These are phyloP conservation scores for Codiaeum variegatum DNA, from an alignment of 441 rosid species.

Conservation along the genomic window DNA sequence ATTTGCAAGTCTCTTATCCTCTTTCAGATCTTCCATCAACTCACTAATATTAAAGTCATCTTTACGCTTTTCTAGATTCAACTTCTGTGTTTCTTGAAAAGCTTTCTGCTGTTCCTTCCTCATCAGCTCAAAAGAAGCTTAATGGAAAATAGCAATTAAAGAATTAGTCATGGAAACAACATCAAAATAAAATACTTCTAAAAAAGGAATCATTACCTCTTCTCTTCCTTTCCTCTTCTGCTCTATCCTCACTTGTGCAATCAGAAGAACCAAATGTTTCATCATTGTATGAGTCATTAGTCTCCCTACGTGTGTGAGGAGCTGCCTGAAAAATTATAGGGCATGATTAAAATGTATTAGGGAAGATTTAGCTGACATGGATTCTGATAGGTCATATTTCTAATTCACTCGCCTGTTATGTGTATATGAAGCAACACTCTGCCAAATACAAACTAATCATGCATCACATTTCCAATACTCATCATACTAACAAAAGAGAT, in stretches of 20 bases:
- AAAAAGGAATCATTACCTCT: slow-evolving; percentile 54
- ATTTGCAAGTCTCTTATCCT: slow-evolving; percentile 42
- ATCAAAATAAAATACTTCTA: slow-evolving; percentile 13
- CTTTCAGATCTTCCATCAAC: slow-evolving; percentile 60
- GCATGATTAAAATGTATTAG: neutral
- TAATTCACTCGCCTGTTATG: slow-evolving; percentile 2
- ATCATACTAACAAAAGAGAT: slow-evolving; percentile 13
- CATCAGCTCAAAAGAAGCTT: slow-evolving; percentile 92
- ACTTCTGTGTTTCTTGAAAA: slow-evolving; percentile 78
- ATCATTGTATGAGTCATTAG: slow-evolving; percentile 70
- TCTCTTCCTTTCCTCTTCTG: slow-evolving; percentile 96
- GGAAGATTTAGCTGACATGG: neutral
- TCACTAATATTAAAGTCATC: slow-evolving; percentile 60
- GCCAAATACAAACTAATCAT: slow-evolving; percentile 7
- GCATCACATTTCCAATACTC: neutral
- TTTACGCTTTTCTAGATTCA: slow-evolving; percentile 53
- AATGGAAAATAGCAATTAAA: slow-evolving; percentile 21
- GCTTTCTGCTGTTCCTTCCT: slow-evolving; percentile 92
- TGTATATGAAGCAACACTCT: neutral
- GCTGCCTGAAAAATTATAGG: slow-evolving; percentile 54
- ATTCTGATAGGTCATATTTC: neutral
- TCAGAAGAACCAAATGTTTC: slow-evolving; percentile 98
- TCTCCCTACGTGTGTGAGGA: slow-evolving; percentile 63
- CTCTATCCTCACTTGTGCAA: slow-evolving; percentile 68
- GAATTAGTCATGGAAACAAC: neutral